These are phyloP conservation scores for Candolleomyces efflorescens DNA, from an alignment of 768 basidiomycete genomes.

Conservation along the genomic window DNA sequence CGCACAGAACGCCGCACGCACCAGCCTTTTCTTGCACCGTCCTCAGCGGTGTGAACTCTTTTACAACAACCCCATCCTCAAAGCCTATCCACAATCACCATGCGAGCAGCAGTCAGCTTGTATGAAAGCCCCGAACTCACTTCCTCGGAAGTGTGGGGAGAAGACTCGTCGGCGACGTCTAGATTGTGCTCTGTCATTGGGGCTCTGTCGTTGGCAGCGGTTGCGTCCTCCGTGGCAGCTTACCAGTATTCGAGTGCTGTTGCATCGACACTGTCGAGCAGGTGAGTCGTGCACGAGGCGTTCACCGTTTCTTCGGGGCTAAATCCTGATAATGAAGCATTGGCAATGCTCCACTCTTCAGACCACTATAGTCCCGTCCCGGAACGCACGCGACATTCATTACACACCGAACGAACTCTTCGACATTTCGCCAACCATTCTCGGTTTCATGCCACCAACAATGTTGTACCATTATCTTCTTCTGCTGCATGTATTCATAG, in stretches of 20 bases:
- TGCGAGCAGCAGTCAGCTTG: conserved; percentile 33
- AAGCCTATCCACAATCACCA: conserved; percentile 13
- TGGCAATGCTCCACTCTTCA: background rate
- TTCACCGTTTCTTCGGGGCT: background rate
- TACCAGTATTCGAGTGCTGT: conserved; percentile 25
- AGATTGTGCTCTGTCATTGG: conserved; percentile 25
- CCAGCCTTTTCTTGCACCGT: background rate
- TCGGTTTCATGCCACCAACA: background rate
- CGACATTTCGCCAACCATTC: too few species aligned
- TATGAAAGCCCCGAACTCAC: conserved; percentile 38
- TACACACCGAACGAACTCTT: background rate
- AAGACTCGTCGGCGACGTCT: conserved; percentile 17
- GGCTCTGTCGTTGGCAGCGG: conserved; percentile 26
- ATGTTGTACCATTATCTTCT: background rate
- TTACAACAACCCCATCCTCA: background rate
- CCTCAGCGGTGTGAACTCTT: background rate
- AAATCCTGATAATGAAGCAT: background rate
- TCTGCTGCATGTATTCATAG: background rate
- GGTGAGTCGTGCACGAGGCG: conserved; percentile 17
- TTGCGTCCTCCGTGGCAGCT: conserved; percentile 28
- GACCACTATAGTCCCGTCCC: background rate
- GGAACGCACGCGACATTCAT: background rate
- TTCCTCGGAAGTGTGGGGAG: conserved; percentile 34
- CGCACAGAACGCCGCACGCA: background rate
- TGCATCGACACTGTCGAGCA: conserved; percentile 18